Conservation (phyloP, 164 flowering plant species). For the Chimonanthus salicifolius region DNA sequence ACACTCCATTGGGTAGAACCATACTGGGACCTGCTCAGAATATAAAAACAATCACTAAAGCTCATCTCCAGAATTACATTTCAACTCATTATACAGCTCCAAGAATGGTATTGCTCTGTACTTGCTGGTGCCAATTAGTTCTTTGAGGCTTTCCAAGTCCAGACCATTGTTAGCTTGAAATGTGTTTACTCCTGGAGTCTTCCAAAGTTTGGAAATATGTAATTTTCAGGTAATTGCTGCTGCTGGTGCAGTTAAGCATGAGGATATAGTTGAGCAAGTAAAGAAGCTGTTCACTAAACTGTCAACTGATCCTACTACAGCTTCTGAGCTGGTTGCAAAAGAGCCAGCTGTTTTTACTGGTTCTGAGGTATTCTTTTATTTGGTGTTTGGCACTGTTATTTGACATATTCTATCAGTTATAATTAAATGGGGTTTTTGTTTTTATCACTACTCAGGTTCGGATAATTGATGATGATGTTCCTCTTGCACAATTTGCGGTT, state of each 20-base stretch:
- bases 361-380: constrained; percentile 65
- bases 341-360: constrained; percentile 90
- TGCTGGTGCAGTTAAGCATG: constrained; percentile 94
- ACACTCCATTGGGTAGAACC: constrained; percentile 90
- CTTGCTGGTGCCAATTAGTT: background rate
- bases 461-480: constrained; percentile 78
- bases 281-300: constrained; percentile 77
- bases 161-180: background rate
- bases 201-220: background rate
- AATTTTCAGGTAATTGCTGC: constrained; percentile 74
- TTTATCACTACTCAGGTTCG: constrained; percentile 57
- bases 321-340: constrained; percentile 65
- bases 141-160: background rate
- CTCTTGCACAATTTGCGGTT: constrained; percentile 95
- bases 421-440: background rate
- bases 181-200: background rate
- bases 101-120: constrained; percentile 57
- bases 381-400: background rate
- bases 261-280: constrained; percentile 83
- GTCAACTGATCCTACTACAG: constrained; percentile 71
- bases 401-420: background rate
- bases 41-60: constrained; percentile 65
- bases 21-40: constrained; percentile 93
- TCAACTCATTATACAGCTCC: constrained; percentile 85
- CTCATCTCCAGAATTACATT: constrained; percentile 68